Conservation (phyloP, 2,329 filamentous ascomycete species). For the Ophiocordyceps camponoti-leonardi region DNA sequence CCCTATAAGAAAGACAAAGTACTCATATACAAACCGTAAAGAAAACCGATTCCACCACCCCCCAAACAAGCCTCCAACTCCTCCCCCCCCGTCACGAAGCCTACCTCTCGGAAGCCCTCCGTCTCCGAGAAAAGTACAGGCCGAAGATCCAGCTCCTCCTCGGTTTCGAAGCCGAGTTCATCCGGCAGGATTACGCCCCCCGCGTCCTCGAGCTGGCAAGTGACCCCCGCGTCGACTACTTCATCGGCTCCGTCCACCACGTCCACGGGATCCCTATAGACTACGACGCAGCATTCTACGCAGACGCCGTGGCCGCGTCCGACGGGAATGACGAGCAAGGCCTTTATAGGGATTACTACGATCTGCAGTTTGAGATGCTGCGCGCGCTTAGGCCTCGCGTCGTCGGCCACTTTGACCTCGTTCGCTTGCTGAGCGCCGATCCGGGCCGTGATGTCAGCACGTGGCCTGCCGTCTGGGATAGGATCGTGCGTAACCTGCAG, state of each 20-base stretch:
- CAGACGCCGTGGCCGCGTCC: constrained; percentile 20
- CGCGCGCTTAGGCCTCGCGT: constrained; percentile 51
- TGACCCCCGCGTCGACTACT: constrained; percentile 59
- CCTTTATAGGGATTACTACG: constrained; percentile 77
- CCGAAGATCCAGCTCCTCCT: constrained; percentile 61
- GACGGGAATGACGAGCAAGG: constrained; percentile 44
- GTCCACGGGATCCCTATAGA: constrained; percentile 78
- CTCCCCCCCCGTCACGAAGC: constrained; percentile 43
- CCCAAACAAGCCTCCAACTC: constrained; percentile 26
- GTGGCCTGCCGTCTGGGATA: constrained; percentile 53
- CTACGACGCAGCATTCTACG: constrained; percentile 55
- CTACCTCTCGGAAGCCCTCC: constrained; percentile 60
- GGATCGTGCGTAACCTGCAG: constrained; percentile 56
- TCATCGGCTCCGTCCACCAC: constrained; percentile 87
- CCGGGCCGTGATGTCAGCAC: constrained; percentile 41
- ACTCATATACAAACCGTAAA: constrained; percentile 7
- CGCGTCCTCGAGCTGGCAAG: constrained; percentile 45
- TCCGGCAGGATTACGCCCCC: constrained; percentile 44
- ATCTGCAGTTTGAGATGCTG: constrained; percentile 74
- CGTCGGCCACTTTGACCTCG: constrained; percentile 88
- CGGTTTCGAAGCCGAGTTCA: constrained; percentile 89
- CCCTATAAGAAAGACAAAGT: no score
- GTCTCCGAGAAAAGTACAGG: constrained; percentile 54
- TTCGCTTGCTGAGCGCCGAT: constrained; percentile 60
- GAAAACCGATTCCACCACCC: constrained; percentile 26